phyloP scores from a whole-genome alignment of 768 basidiomycete species.

The Tylopilus sp. region DNA sequence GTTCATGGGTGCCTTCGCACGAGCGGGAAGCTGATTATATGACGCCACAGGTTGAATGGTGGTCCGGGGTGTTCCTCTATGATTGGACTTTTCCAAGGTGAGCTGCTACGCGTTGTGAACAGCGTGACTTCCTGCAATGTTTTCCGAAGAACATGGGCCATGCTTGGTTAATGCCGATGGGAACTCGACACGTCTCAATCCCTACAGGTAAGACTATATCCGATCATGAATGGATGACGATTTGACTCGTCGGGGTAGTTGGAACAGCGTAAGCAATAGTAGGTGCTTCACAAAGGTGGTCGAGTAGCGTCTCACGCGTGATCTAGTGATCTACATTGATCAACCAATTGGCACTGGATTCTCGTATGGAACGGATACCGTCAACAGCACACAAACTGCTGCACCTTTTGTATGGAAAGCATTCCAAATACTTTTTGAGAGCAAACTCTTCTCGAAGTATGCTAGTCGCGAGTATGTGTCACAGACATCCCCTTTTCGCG shows the following conservation, averaged over 20 bases:
- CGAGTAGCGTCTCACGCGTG: neutral
- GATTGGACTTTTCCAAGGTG: slow-evolving; percentile 66
- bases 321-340: slow-evolving; percentile 64
- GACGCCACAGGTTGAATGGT: slow-evolving; percentile 45
- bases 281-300: neutral
- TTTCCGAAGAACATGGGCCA: slow-evolving; percentile 55
- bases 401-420: slow-evolving; percentile 59
- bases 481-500: no score
- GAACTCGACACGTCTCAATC: slow-evolving; percentile 51
- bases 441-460: slow-evolving; percentile 47
- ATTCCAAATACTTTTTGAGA: slow-evolving; percentile 63
- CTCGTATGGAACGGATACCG: slow-evolving; percentile 53
- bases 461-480: slow-evolving; percentile 49
- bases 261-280: slow-evolving; percentile 71
- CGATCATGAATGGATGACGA: neutral
- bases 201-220: slow-evolving; percentile 45
- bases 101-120: neutral
- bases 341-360: slow-evolving; percentile 68
- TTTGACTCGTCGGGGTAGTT: slow-evolving; percentile 36
- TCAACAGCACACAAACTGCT: slow-evolving; percentile 50
- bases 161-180: slow-evolving; percentile 53
- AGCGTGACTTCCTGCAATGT: neutral
- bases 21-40: neutral
- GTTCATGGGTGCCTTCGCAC: neutral
- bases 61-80: slow-evolving; percentile 62